Evolutionary conservation across 352 stramenopile species (phyloP), one percentile per base, ranked within the genome.

Genomic region (Globisporangium uncinulatum): DNA sequence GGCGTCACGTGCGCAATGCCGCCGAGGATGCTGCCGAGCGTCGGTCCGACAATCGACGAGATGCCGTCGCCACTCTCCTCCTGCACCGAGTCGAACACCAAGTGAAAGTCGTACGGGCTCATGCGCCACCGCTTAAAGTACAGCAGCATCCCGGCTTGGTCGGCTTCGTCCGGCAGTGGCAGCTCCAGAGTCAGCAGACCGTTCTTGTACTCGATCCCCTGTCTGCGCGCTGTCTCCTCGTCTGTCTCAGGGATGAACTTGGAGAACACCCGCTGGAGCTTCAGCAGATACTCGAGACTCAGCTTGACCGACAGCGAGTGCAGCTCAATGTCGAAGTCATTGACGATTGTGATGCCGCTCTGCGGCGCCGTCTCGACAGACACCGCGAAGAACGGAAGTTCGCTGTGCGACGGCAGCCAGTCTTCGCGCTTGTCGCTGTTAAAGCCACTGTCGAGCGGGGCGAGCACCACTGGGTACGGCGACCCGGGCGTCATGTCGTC

Each of bases 391-490:
- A 91, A 93, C 21, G 86, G 83, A 9, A 56, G 63, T 55, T 95
- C 86, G 9, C 83, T 82, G 8, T 94, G 69, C 4, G 80, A 66
- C n/a, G 82, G 79, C 19, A 92, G 61, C 86, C 86, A 95, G 5
- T 79, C 84, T 59, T 95, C 86, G 13, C 75, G 81, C 57, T 91
- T 92, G 62, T 95, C 79, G 49, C 83, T 94, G 53, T 94, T 95
- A 54, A 88, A 95, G 0, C 86, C 86, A 60, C 74, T 90, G 50
- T 95, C 82, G n/a, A 89, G 51, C 4, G 86, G 86, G 42, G 77
- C 78, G 24, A 95, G 66, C 11, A 95, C 62, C 1, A 95, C 74
- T 1, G 86, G 86, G 15, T 93, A 95, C 43, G 75, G 59, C 9
- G 84, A 75, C 46, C 83, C 57, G 3, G 75, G 60, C 8, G 73